Evolutionary conservation across 129 eudicot genomes (phyloP).

Genomic region (Ambrosia artemisiifolia): DNA sequence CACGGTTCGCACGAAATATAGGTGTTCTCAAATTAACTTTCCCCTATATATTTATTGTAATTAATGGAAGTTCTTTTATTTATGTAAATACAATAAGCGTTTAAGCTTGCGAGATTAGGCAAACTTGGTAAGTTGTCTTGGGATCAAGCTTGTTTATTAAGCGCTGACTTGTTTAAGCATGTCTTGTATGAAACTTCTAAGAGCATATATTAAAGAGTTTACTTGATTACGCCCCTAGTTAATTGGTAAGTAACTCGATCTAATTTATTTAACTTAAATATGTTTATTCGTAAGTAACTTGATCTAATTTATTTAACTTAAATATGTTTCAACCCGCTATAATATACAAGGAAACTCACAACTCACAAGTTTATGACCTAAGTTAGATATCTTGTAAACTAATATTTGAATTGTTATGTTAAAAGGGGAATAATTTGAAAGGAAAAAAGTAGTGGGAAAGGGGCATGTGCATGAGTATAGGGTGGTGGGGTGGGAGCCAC

Average conservation of each 20-base stretch:
- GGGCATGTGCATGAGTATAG: slow-evolving; percentile 53
- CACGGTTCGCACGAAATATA: too few species aligned
- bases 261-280: not conserved
- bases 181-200: not conserved
- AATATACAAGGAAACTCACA: not conserved
- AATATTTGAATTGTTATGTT: not conserved
- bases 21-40: too few species aligned
- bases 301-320: not conserved
- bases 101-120: too few species aligned
- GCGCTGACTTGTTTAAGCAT: not conserved
- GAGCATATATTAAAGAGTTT: not conserved
- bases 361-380: not conserved
- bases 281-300: not conserved
- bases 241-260: not conserved
- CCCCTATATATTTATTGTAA: not conserved
- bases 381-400: not conserved
- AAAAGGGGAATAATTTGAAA: not conserved
- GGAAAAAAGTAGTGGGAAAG: slow-evolving; percentile 21
- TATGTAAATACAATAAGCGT: too few species aligned
- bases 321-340: not conserved
- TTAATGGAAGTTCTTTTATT: not conserved
- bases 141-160: not conserved
- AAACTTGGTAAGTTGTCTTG: not conserved
- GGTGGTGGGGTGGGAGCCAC: slow-evolving; percentile 47
- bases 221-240: not conserved